Conservation (phyloP, 306 rosid species). For the Calophaca sinica region DNA sequence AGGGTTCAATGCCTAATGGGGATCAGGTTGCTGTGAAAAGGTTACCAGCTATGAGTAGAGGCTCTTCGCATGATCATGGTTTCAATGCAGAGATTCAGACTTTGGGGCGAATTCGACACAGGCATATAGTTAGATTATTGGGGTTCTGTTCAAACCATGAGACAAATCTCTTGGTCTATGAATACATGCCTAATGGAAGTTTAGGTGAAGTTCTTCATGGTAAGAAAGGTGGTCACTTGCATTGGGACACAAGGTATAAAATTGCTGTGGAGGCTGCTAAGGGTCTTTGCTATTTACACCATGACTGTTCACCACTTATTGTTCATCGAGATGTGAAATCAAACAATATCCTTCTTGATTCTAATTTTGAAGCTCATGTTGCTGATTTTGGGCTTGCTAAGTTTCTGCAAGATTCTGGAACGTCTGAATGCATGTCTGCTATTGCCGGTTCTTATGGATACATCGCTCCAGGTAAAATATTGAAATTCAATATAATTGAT, state of each 20-base stretch:
- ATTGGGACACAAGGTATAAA: conserved; percentile 81
- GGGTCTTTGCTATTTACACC: conserved; percentile 86
- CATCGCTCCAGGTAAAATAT: conserved; percentile 83
- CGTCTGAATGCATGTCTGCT: conserved; percentile 91
- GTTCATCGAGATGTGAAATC: conserved; percentile 70
- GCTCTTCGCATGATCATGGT: conserved; percentile 93
- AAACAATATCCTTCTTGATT: conserved; percentile 57
- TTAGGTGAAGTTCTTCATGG: conserved; percentile 88
- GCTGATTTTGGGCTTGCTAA: conserved; percentile 84
- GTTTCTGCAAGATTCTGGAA: conserved; percentile 79
- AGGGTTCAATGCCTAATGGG: conserved; percentile 77
- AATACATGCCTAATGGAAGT: conserved; percentile 68
- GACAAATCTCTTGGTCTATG: conserved; percentile 78
- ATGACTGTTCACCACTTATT: conserved; percentile 83
- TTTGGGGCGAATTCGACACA: conserved; percentile 74
- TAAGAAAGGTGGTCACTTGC: conserved; percentile 77
- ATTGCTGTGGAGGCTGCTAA: conserved; percentile 84
- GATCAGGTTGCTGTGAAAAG: conserved; percentile 68
- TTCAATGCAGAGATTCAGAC: conserved; percentile 87
- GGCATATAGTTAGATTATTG: conserved; percentile 82
- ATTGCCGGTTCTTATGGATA: conserved; percentile 94
- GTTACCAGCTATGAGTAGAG: conserved; percentile 87
- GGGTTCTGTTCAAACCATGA: conserved; percentile 92
- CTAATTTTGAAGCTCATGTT: conserved; percentile 60
- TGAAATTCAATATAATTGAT: conserved; percentile 25